These are phyloP conservation scores for Ganoderma multipileum DNA, from an alignment of 1,284 basidiomycete genomes.

Conservation along the genomic window DNA sequence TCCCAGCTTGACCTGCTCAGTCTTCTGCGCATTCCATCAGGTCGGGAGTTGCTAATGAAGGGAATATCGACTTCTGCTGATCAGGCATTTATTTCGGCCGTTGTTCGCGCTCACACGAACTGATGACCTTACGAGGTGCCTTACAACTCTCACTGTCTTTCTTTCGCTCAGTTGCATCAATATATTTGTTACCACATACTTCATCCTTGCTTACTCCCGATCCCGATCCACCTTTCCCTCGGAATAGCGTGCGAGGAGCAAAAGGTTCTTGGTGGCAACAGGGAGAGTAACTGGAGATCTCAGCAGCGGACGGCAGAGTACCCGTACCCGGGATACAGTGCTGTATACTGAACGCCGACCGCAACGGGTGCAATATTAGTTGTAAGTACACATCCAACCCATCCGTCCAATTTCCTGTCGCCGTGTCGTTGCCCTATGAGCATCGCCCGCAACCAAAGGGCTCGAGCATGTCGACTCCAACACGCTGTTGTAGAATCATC, in stretches of 20 bases:
- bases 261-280: no score
- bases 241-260: no score
- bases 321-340: no score
- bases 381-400: not conserved
- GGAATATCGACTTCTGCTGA: slow-evolving; percentile 19
- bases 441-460: not conserved
- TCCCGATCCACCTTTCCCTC: no score
- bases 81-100: slow-evolving; percentile 30
- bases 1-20: slow-evolving; percentile 24
- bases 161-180: not conserved
- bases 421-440: not conserved
- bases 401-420: not conserved
- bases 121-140: slow-evolving; percentile 33
- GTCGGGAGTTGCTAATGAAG: slow-evolving; percentile 32
- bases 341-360: no score
- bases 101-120: slow-evolving; percentile 19
- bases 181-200: not conserved
- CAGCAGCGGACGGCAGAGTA: no score
- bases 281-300: no score
- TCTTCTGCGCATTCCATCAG: slow-evolving; percentile 19
- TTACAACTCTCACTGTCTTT: slow-evolving; percentile 15
- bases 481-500: not conserved
- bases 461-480: not conserved
- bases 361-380: no score
- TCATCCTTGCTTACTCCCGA: not conserved